Base-by-base conservation (phyloP, 306 rosid genomes). In the Glycine tomentella region DNA sequence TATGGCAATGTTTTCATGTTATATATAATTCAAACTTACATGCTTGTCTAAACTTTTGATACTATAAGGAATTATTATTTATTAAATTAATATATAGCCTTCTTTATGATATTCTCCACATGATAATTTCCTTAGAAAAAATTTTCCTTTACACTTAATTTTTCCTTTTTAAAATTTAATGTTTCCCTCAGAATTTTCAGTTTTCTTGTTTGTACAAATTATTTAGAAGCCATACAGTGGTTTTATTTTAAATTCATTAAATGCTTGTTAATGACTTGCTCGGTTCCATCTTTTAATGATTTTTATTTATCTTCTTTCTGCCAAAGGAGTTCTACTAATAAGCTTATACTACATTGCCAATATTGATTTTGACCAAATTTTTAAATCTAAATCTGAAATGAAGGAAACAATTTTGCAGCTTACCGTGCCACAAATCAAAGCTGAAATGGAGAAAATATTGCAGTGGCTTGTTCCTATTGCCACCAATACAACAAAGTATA, bases 391-490 rank as follows among this genome's bases (percentile, higher is more conserved):
- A 65, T 74, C 81, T 76, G 69, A 87, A 55, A 16, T 75, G 72
- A 70, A 46, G 63, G 76, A 51, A 80, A 72, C 78, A 65, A 78
- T 73, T 40, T 86, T 80, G 88, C 94, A 96, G 99, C 94, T 90
- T 81, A 89, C 98, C 3, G 84, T 96, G 75, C 90, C 89, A 55
- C 97, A 92, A 89, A 92, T 96, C 79, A 96, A 93, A 91, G 92
- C 95, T 53, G 97, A 91, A 87, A 96, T 90, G 97, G 98, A 96
- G 97, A 93, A 89, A 83, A 91, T 91, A 8, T 87, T 96, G 87
- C 92, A 84, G 69, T 96, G 99, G 99, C 99, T 96, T 80, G 93
- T 92, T 69, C 99, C 98, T 65, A 89, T 96, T 81, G 98, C 97
- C 8, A 66, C 89, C 58, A 96, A 93, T 88, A 96, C 99, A 49